Conservation (phyloP, 352 stramenopile species). For the Pythium folliculosum region DNA sequence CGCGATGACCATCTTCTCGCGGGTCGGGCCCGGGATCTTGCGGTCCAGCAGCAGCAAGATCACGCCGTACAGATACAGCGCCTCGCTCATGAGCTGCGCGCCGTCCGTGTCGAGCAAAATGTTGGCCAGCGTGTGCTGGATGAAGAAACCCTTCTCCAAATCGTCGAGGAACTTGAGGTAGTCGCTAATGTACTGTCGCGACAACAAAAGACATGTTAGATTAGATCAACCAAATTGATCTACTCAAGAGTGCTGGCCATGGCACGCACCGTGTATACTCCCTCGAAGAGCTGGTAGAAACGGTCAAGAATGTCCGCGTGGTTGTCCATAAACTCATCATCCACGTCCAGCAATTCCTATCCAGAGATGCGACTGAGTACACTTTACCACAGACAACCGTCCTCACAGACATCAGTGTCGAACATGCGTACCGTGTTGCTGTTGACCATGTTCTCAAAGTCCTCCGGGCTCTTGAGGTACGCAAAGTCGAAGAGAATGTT, state of each 20-base stretch:
- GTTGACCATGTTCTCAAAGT: conserved; percentile 94
- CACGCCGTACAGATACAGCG: conserved; percentile 94
- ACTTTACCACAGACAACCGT: neutral
- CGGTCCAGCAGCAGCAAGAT: conserved; percentile 94
- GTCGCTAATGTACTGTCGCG: conserved; percentile 89
- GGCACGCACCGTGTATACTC: conserved; percentile 42
- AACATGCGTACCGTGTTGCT: conserved; percentile 68
- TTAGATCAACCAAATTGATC: too few species aligned
- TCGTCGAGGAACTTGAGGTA: conserved; percentile 93
- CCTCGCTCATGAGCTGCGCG: conserved; percentile 93
- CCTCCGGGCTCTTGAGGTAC: conserved; percentile 94
- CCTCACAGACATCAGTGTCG: neutral
- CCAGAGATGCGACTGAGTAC: neutral
- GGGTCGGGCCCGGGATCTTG: conserved; percentile 84
- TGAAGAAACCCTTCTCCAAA: conserved; percentile 93
- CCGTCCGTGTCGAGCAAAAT: conserved; percentile 94
- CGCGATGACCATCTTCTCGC: conserved; percentile 93
- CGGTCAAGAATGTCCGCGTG: conserved; percentile 65
- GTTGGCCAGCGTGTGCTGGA: conserved; percentile 94
- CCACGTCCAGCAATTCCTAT: conserved; percentile 63
- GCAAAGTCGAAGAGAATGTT: conserved; percentile 95
- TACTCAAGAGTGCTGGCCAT: neutral
- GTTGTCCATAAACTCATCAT: conserved; percentile 84
- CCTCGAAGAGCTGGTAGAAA: conserved; percentile 82
- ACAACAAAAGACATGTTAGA: too few species aligned